These are phyloP conservation scores for Lentinus tigrinus DNA, from an alignment of 768 basidiomycete species.

Conservation along the genomic window DNA sequence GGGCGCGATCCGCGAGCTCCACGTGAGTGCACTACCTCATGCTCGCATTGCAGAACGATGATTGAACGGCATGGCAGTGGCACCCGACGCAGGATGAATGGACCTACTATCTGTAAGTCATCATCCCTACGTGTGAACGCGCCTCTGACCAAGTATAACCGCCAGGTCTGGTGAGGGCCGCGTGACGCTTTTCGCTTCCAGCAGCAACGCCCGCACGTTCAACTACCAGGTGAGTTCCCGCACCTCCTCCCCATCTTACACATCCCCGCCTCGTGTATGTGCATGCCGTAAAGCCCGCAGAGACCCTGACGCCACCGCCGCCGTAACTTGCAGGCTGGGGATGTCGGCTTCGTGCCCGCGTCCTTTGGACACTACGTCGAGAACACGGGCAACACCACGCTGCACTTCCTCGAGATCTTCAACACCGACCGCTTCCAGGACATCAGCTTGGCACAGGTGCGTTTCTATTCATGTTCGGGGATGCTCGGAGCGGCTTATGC, in stretches of 20 bases:
- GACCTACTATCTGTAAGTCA: constrained; percentile 33
- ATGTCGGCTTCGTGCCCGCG: constrained; percentile 25
- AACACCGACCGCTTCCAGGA: constrained; percentile 49
- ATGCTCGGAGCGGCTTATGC: too few species aligned
- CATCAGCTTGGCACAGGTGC: constrained; percentile 44
- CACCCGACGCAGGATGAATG: constrained; percentile 52
- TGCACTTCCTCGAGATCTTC: constrained; percentile 64
- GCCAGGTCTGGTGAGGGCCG: constrained; percentile 40
- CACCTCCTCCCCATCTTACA: too few species aligned
- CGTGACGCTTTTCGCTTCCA: constrained; percentile 42
- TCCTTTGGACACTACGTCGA: constrained; percentile 56
- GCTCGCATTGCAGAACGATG: background rate
- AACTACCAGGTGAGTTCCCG: constrained; percentile 40
- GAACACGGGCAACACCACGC: constrained; percentile 59
- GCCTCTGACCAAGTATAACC: background rate
- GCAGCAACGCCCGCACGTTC: constrained; percentile 39
- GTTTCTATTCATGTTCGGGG: background rate
- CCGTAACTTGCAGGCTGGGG: constrained; percentile 13
- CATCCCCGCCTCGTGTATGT: background rate
- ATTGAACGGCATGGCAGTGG: constrained; percentile 36
- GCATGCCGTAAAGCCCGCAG: too few species aligned
- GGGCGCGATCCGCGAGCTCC: constrained; percentile 58
- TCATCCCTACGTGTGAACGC: background rate
- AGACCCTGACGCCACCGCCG: too few species aligned
- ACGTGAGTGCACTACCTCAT: constrained; percentile 31